Percentiles rank a stretch among this genome's conserved stretches.
Evolutionary conservation across 495 filamentous ascomycete genomes (phyloP).

Genomic region (Opeltia flavorubescens): DNA sequence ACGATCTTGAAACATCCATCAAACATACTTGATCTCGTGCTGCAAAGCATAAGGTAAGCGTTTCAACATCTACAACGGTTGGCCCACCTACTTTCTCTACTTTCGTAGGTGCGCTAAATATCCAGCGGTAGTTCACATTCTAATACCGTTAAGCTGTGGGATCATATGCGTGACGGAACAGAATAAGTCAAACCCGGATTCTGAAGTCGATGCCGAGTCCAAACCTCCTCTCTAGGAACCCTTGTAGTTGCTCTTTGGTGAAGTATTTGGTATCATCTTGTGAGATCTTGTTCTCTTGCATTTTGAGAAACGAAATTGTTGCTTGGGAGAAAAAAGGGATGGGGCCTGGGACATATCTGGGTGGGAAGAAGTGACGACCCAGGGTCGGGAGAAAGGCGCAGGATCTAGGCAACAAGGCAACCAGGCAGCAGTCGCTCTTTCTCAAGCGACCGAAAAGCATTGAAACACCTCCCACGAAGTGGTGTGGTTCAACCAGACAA

Average conservation of each 20-base stretch:
- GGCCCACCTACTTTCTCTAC: not conserved
- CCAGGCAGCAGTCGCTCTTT: not conserved
- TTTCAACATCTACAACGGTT: not conserved
- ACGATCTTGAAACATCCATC: not conserved
- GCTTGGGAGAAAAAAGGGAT: not conserved
- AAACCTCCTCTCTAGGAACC: not conserved
- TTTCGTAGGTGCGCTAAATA: not conserved
- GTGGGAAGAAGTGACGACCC: not conserved
- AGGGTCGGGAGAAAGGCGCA: not conserved
- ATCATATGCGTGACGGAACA: not conserved
- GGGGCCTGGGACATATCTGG: not conserved
- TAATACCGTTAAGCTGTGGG: not conserved
- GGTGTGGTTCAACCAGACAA: not conserved
- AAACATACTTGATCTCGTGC: not conserved
- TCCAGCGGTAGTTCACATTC: not conserved
- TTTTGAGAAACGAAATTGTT: not conserved
- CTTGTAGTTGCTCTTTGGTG: not conserved
- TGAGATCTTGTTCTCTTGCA: not conserved
- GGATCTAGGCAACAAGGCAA: not conserved
- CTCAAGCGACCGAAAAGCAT: not conserved
- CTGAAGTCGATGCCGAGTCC: not conserved
- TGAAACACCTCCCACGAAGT: not conserved
- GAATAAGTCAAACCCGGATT: not conserved
- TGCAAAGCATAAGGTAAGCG: not conserved
- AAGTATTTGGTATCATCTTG: not conserved